phyloP scores from a whole-genome alignment of 805 yeast genomes.

The Alloascoidea africana region DNA sequence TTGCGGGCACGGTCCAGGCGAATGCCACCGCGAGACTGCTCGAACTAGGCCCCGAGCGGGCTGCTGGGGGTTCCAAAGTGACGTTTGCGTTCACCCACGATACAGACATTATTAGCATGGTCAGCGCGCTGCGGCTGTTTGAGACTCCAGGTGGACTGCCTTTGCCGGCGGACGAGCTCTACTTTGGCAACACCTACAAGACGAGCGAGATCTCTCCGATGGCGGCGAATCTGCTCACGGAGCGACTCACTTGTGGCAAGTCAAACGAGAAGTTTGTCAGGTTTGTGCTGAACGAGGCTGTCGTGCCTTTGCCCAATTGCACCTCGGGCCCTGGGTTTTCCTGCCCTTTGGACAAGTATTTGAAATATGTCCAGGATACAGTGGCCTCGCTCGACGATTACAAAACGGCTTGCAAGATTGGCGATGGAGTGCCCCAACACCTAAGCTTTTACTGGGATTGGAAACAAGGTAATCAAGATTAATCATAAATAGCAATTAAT shows the following conservation, averaged over 20 bases:
- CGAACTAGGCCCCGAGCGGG: slow-evolving; percentile 20
- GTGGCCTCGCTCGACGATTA: no score
- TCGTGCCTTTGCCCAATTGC: slow-evolving; percentile 32
- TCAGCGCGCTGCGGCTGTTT: slow-evolving; percentile 32
- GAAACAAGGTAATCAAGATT: no score
- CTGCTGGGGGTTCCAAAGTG: no score
- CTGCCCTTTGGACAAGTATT: slow-evolving; percentile 24
- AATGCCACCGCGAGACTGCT: slow-evolving; percentile 31
- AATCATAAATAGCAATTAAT: no score
- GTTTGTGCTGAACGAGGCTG: slow-evolving; percentile 36
- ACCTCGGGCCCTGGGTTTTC: slow-evolving; percentile 39
- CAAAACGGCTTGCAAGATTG: no score
- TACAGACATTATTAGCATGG: slow-evolving; percentile 35
- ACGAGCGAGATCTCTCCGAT: slow-evolving; percentile 36
- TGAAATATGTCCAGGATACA: no score
- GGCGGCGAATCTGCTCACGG: slow-evolving; percentile 39
- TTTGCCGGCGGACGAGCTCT: slow-evolving; percentile 24
- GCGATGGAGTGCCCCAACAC: no score
- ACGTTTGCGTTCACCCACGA: slow-evolving; percentile 39
- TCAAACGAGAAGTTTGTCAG: slow-evolving; percentile 26
- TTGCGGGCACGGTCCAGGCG: slow-evolving; percentile 30
- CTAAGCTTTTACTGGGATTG: slow-evolving; percentile 19
- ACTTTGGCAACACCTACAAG: slow-evolving; percentile 32
- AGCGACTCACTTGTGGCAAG: slow-evolving; percentile 29
- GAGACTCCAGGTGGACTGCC: slow-evolving; percentile 26